Conservation (phyloP, 2,329 filamentous ascomycete species). For the Catunica adiposa region DNA sequence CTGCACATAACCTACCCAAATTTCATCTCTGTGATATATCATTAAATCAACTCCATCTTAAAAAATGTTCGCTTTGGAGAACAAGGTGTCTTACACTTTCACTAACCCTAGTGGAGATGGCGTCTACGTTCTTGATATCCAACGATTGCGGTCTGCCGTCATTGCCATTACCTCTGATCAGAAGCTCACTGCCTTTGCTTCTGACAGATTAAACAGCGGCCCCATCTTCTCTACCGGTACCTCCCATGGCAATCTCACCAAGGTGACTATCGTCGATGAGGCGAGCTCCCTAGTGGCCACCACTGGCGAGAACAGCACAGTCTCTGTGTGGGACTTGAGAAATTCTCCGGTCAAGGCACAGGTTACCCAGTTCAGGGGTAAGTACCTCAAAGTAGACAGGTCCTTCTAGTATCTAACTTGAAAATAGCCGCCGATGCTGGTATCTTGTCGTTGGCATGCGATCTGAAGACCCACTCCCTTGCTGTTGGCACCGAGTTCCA, state of each 20-base stretch:
- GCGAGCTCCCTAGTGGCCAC: constrained; percentile 43
- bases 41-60: not conserved
- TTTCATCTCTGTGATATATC: not conserved
- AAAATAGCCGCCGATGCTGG: constrained; percentile 21
- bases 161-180: constrained; percentile 11
- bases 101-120: constrained; percentile 13
- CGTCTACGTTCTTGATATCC: constrained; percentile 12
- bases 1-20: no score
- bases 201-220: constrained; percentile 29
- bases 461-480: constrained; percentile 38
- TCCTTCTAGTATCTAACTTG: constrained; percentile 1
- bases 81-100: constrained; percentile 12
- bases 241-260: constrained; percentile 46
- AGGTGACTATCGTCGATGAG: constrained; percentile 38
- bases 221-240: constrained; percentile 25
- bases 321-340: constrained; percentile 51
- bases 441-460: constrained; percentile 50
- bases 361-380: constrained; percentile 30
- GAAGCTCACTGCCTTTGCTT: constrained; percentile 9
- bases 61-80: constrained; percentile 13
- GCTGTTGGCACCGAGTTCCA: constrained; percentile 59
- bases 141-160: constrained; percentile 5
- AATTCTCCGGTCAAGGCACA: constrained; percentile 24
- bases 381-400: not conserved
- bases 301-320: constrained; percentile 52